Evolutionary conservation across 2,329 filamentous ascomycete genomes (phyloP).

Genomic region (Thermochaetoides dissita): DNA sequence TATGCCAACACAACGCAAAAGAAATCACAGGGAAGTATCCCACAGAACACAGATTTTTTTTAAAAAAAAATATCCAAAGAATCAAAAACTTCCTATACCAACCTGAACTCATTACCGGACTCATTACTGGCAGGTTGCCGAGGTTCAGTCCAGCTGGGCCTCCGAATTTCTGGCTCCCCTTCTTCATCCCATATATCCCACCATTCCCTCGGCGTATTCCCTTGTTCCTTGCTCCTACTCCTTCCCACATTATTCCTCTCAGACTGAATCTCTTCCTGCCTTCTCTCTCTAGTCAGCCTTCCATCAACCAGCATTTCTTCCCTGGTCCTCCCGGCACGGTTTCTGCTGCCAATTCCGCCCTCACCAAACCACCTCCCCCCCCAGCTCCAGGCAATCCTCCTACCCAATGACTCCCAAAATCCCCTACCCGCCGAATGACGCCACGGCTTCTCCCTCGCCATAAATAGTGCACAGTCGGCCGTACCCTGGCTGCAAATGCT

Average conservation of each 20-base stretch:
- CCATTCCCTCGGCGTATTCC: conserved; percentile 18
- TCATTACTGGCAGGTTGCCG: too few species aligned
- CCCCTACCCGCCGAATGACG: conserved; percentile 29
- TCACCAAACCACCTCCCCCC: conserved; percentile 12
- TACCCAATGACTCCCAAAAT: conserved; percentile 20
- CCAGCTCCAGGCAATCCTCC: conserved; percentile 8
- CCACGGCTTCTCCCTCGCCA: conserved; percentile 59
- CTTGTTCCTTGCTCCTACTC: background rate
- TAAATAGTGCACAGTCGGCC: conserved; percentile 55
- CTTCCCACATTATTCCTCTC: conserved; percentile 14
- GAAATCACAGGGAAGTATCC: too few species aligned
- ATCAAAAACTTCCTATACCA: background rate
- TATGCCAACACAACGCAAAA: too few species aligned
- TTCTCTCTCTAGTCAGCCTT: conserved; percentile 30
- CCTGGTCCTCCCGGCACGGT: conserved; percentile 28
- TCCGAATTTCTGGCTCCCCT: background rate
- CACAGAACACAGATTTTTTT: too few species aligned
- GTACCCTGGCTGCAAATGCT: conserved; percentile 52
- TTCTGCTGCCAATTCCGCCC: conserved; percentile 4
- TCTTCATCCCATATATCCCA: conserved; percentile 22
- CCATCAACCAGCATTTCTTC: conserved; percentile 41
- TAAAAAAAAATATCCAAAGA: background rate
- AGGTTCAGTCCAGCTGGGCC: too few species aligned
- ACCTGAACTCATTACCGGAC: too few species aligned
- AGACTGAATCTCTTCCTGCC: conserved; percentile 31